These are phyloP conservation scores for Termitomyces sp. DNA, from an alignment of 768 basidiomycete genomes.

Conservation along the genomic window DNA sequence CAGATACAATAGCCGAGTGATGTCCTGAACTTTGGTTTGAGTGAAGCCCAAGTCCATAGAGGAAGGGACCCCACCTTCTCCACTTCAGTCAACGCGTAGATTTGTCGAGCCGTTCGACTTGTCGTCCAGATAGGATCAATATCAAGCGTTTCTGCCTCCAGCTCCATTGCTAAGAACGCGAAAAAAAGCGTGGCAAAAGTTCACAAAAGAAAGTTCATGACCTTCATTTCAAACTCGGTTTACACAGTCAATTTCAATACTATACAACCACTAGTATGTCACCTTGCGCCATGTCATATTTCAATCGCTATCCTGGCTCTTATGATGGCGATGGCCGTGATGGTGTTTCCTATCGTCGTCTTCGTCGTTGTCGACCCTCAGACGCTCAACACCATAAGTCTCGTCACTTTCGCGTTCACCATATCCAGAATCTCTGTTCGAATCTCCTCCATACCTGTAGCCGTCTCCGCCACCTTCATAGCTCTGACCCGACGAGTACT, in stretches of 20 bases:
- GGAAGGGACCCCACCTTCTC: slow-evolving; percentile 52
- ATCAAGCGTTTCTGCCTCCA: slow-evolving; percentile 33
- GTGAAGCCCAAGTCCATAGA: background rate
- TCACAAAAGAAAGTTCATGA: background rate
- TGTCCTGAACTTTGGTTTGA: slow-evolving; percentile 49
- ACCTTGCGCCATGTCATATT: background rate
- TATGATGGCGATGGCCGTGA: slow-evolving; percentile 11
- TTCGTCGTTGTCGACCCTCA: slow-evolving; percentile 34
- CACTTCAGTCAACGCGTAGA: slow-evolving; percentile 74
- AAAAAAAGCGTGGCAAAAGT: slow-evolving; percentile 6
- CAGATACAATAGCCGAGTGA: slow-evolving; percentile 66
- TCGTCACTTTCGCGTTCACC: slow-evolving; percentile 25
- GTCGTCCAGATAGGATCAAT: slow-evolving; percentile 80
- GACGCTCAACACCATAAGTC: slow-evolving; percentile 49
- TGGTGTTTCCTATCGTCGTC: slow-evolving; percentile 18
- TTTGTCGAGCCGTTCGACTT: slow-evolving; percentile 76
- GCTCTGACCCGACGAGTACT: slow-evolving; percentile 11
- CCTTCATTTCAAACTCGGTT: background rate
- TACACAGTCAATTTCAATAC: background rate
- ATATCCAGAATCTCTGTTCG: slow-evolving; percentile 9
- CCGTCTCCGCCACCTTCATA: slow-evolving; percentile 14
- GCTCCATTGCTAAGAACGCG: slow-evolving; percentile 22
- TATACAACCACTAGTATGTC: background rate
- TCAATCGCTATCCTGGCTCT: slow-evolving; percentile 13
- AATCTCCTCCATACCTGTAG: slow-evolving; percentile 13